Base-by-base conservation (phyloP, 2,329 filamentous ascomycete genomes). In the Pochonia chlamydosporia region DNA sequence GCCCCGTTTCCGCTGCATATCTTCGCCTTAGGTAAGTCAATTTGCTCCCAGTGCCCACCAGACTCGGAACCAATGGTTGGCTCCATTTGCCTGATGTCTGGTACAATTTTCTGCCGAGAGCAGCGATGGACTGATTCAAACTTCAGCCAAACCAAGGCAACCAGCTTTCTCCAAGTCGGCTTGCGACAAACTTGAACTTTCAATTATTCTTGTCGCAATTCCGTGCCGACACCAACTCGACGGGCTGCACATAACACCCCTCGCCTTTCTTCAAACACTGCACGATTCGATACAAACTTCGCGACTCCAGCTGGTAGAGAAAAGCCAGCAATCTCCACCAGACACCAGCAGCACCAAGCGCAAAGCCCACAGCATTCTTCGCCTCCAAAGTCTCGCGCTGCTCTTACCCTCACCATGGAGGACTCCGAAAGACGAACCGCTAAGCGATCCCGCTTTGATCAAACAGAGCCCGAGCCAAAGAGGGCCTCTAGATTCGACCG, bases 381-480 rank as follows among this genome's bases (percentile, higher is more conserved):
- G 24, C 16, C 1, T n/a, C 23, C 18, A 9, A 7, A 16, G 9
- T 23, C 16, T 28, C 13, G 31, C 21, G 4, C 13, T 26, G 20
- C 13, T 11, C 6, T 5, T 21, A 41, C 13, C 5, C 6, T 5
- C 25, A 41, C 13, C 5, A 71, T 95, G 89, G 82, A 87, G 56
- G 89, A 93, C 59, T 77, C 85, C 53, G 87, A 91, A 57, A 80
- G 84, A 63, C 81, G 82, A 52, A 75, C 74, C 51, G 73, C 75
- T 51, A 95, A 95, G 75, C 86, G 90, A 52, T 96, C 90, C 62
- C 89, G 92, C 66, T 96, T 97, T 69, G 92, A 97, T 64, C 89
- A 95, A 67, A 93, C 84, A 40, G 89, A 92, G 64, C 83, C 87
- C 5, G 89, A 93, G 61, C 82, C 86, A 48, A 85, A 84, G 60